phyloP scores from a whole-genome alignment of 805 yeast genomes.

The Candida ponderosae region DNA sequence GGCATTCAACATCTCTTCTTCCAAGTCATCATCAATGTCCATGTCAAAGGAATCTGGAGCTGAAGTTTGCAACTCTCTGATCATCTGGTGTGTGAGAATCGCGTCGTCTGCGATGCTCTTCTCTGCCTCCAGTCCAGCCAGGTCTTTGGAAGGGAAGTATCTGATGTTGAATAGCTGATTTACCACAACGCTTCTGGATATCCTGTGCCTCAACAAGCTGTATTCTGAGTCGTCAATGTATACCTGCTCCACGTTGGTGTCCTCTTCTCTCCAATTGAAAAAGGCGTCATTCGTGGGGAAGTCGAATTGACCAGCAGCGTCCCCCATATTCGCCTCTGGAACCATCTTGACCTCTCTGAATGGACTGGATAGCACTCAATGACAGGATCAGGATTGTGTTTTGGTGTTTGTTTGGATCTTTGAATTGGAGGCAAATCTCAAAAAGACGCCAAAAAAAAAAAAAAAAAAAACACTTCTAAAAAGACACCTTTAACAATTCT shows the following conservation, averaged over 20 bases:
- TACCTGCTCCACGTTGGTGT: not conserved
- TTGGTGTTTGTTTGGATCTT: too few species aligned
- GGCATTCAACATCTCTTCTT: slow-evolving; percentile 10
- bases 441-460: too few species aligned
- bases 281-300: slow-evolving; percentile 1
- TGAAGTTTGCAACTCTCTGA: slow-evolving; percentile 10
- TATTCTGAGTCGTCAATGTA: slow-evolving; percentile 5
- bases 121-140: slow-evolving; percentile 11
- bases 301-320: too few species aligned
- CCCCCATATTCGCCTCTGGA: too few species aligned
- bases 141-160: slow-evolving; percentile 10
- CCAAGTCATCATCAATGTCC: slow-evolving; percentile 12
- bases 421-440: too few species aligned
- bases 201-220: slow-evolving; percentile 25
- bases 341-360: too few species aligned
- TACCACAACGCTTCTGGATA: slow-evolving; percentile 34
- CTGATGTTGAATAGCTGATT: slow-evolving; percentile 24
- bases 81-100: slow-evolving; percentile 3
- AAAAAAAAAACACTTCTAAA: too few species aligned
- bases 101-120: slow-evolving; percentile 8
- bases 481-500: too few species aligned
- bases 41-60: slow-evolving; percentile 15
- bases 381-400: too few species aligned
- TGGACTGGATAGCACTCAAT: too few species aligned
- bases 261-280: slow-evolving; percentile 5